phyloP scores from a whole-genome alignment of 768 basidiomycete genomes.

The Solioccasus polychromus region DNA sequence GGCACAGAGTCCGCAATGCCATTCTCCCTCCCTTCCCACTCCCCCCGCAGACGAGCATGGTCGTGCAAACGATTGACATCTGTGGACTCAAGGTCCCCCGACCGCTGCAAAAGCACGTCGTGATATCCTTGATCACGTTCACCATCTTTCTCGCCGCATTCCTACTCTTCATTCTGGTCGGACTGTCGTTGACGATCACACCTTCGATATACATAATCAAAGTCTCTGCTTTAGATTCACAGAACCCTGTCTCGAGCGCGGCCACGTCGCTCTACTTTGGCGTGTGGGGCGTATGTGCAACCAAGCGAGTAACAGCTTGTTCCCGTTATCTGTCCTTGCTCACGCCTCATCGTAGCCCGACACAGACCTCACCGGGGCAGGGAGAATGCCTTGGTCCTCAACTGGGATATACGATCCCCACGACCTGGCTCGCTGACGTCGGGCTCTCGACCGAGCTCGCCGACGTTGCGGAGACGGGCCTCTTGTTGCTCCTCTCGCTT shows the following conservation, averaged over 20 bases:
- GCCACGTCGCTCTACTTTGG: slow-evolving; percentile 69
- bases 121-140: slow-evolving; percentile 46
- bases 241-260: slow-evolving; percentile 43
- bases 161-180: slow-evolving; percentile 73
- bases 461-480: slow-evolving; percentile 44
- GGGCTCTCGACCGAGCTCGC: slow-evolving; percentile 46
- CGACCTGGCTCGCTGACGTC: slow-evolving; percentile 37
- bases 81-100: slow-evolving; percentile 19
- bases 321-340: background rate
- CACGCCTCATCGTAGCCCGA: slow-evolving; percentile 4
- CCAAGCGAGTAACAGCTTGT: slow-evolving; percentile 35
- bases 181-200: slow-evolving; percentile 72
- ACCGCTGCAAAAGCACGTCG: slow-evolving; percentile 45
- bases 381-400: slow-evolving; percentile 58
- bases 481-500: slow-evolving; percentile 58
- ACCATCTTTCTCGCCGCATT: slow-evolving; percentile 57
- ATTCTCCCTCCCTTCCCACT: background rate
- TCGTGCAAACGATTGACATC: slow-evolving; percentile 11
- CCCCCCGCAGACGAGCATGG: slow-evolving; percentile 9
- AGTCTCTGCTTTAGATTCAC: slow-evolving; percentile 33
- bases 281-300: slow-evolving; percentile 79
- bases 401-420: slow-evolving; percentile 68
- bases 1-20: background rate
- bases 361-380: background rate
- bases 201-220: slow-evolving; percentile 62